Percentiles rank a stretch among this genome's conserved stretches.
Conservation (phyloP, 108 stramenopile genomes). For the Skeletonema marinoi region DNA sequence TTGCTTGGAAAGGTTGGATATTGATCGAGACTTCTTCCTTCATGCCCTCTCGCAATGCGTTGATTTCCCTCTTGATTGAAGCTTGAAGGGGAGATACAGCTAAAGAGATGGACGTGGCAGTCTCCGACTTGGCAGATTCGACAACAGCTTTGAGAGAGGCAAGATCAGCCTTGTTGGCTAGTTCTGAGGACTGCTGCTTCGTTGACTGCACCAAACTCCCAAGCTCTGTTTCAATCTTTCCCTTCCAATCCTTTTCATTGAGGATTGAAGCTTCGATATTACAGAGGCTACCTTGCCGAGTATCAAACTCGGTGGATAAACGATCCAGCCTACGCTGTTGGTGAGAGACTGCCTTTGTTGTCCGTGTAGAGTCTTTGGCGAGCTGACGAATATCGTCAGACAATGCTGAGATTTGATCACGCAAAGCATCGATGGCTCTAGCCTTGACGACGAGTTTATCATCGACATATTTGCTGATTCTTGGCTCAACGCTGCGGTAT, state of each 20-base stretch:
- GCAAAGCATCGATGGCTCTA: constrained; percentile 27
- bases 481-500: background rate
- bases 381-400: constrained; percentile 26
- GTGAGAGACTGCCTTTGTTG: background rate
- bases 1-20: constrained; percentile 8
- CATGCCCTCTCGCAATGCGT: background rate
- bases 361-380: constrained; percentile 7
- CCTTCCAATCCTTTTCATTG: constrained; percentile 12
- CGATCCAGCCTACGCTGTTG: constrained; percentile 23
- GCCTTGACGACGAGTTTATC: constrained; percentile 13
- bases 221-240: constrained; percentile 6
- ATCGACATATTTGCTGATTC: constrained; percentile 15
- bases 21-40: constrained; percentile 10
- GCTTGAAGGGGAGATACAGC: constrained; percentile 10
- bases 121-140: constrained; percentile 1
- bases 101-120: constrained; percentile 5
- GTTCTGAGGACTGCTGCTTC: background rate
- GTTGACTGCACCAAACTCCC: background rate
- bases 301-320: constrained; percentile 20
- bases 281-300: constrained; percentile 1
- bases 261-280: constrained; percentile 20
- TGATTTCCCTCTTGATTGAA: constrained; percentile 6
- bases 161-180: constrained; percentile 10
- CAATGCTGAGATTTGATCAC: constrained; percentile 29
- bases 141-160: background rate